Evolutionary conservation across 2,329 filamentous ascomycete species (phyloP).

Genomic region (Colletotrichum tamarilloi): DNA sequence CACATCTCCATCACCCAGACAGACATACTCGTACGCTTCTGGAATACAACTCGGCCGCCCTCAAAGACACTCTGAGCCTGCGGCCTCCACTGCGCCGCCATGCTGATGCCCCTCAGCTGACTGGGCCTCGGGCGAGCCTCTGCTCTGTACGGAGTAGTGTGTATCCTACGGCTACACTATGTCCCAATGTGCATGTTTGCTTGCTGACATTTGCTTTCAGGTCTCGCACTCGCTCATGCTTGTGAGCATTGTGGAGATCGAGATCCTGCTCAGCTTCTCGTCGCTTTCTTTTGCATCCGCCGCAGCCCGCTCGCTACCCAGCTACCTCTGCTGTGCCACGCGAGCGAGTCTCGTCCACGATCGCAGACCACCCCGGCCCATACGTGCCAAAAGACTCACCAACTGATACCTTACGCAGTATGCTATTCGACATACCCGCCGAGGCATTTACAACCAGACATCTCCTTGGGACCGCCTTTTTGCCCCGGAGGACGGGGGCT

Average conservation of each 20-base stretch:
- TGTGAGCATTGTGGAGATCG: not conserved
- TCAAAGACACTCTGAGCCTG: not conserved
- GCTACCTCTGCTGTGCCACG: not conserved
- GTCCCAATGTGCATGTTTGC: not conserved
- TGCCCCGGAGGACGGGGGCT: not conserved
- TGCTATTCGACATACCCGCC: not conserved
- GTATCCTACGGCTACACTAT: not conserved
- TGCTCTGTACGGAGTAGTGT: not conserved
- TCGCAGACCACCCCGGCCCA: not conserved
- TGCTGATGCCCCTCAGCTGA: not conserved
- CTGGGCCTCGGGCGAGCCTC: not conserved
- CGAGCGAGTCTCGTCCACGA: not conserved
- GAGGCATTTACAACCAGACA: not conserved
- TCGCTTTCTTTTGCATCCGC: not conserved
- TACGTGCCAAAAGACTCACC: not conserved
- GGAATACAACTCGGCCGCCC: conserved; percentile 27
- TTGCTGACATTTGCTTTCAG: not conserved
- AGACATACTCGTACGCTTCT: conserved; percentile 20
- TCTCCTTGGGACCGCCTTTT: not conserved
- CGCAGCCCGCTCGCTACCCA: too few species aligned
- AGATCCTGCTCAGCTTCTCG: not conserved
- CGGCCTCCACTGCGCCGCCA: conserved; percentile 7
- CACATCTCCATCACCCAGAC: not conserved
- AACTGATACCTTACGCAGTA: too few species aligned
- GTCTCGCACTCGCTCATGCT: not conserved